A percentile compares a stretch with the other conserved stretches of the same genome.
Evolutionary conservation across 306 rosid species (phyloP).

Genomic region (Dryas alaskensis): DNA sequence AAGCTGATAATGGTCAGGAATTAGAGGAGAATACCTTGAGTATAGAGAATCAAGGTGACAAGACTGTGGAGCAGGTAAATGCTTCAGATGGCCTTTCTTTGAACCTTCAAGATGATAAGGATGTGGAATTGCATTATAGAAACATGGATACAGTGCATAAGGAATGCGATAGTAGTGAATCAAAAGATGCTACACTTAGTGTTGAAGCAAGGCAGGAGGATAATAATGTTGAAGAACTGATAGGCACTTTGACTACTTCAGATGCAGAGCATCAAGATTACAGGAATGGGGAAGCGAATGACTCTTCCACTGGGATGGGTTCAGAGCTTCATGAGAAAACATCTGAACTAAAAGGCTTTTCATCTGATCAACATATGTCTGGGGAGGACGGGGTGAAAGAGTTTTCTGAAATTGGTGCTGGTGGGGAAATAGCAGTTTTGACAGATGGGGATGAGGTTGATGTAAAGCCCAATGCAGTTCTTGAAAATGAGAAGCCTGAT

Average conservation of each 20-base stretch:
- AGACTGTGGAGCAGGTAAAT: conserved; percentile 21
- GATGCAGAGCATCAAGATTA: conserved; percentile 29
- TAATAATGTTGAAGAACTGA: conserved; percentile 24
- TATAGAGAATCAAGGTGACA: conserved; percentile 30
- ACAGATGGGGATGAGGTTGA: conserved; percentile 33
- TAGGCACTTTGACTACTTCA: neutral
- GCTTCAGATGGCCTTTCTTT: conserved; percentile 25
- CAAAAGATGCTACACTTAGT: conserved; percentile 21
- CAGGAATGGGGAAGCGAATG: conserved; percentile 27
- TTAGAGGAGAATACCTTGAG: conserved; percentile 30
- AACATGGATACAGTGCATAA: conserved; percentile 23
- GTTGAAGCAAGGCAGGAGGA: conserved; percentile 23
- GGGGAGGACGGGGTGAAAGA: conserved; percentile 26
- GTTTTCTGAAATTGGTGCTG: conserved; percentile 29
- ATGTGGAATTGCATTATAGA: conserved; percentile 25
- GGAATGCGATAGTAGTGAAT: conserved; percentile 24
- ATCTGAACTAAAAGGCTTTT: conserved; percentile 30
- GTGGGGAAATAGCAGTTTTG: conserved; percentile 25
- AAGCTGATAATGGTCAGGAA: conserved; percentile 30
- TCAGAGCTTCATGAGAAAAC: conserved; percentile 28
- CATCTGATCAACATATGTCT: conserved; percentile 25
- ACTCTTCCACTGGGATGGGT: conserved; percentile 20
- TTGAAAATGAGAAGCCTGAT: conserved; percentile 30
- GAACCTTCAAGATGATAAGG: conserved; percentile 33
- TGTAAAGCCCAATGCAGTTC: conserved; percentile 10